Evolutionary conservation across 192 early-diverging fungal species (phyloP).

Genomic region (Piromyces finnis): DNA sequence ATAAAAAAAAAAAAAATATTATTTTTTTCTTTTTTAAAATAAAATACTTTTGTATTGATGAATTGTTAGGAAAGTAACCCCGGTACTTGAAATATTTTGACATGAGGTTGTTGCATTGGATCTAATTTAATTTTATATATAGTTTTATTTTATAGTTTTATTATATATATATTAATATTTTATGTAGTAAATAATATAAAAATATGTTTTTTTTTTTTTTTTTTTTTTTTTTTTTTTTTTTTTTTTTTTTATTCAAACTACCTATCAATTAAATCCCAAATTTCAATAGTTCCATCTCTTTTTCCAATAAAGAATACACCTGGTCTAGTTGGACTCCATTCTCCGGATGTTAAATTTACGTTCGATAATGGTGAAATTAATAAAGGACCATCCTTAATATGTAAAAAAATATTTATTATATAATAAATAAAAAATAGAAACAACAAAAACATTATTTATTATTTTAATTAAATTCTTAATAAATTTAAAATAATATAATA

Average conservation of each 20-base stretch:
- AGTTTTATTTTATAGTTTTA: too few relatives aligned
- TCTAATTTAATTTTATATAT: neutral
- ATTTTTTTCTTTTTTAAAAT: neutral
- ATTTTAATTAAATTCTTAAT: too few relatives aligned
- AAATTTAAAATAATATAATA: too few relatives aligned
- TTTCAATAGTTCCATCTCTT: conserved; percentile 33
- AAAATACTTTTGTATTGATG: conserved; percentile 20
- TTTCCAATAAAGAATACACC: conserved; percentile 42
- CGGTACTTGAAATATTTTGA: conserved; percentile 26
- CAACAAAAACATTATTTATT: too few relatives aligned
- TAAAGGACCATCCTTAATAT: conserved; percentile 22
- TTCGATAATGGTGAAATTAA: conserved; percentile 15
- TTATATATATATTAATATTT: too few relatives aligned
- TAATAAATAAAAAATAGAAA: neutral
- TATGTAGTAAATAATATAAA: too few relatives aligned
- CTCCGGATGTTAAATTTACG: conserved; percentile 19
- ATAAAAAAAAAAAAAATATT: too few relatives aligned
- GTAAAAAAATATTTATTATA: neutral
- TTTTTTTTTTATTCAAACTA: too few relatives aligned
- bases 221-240: too few relatives aligned
- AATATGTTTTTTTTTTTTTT: too few relatives aligned
- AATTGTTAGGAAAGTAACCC: conserved; percentile 23
- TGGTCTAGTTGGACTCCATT: conserved; percentile 41
- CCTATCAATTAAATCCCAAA: conserved; percentile 41
- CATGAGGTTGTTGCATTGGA: conserved; percentile 25